Percentiles rank a stretch among this genome's conserved stretches.
Conservation (phyloP, 2,329 filamentous ascomycete genomes). For the Erysiphe neolycopersici region DNA sequence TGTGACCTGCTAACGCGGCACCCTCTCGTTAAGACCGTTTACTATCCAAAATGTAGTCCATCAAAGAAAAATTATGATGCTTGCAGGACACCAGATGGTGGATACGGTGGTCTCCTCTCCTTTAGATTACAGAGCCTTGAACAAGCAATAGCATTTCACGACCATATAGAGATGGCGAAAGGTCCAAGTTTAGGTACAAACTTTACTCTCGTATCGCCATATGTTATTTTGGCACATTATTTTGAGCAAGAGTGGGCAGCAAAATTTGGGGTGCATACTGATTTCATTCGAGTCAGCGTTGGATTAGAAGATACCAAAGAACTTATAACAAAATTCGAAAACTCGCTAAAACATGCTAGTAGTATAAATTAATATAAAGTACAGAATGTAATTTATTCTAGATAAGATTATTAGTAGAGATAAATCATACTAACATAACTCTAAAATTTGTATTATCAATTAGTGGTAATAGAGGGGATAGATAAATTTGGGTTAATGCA, state of each 20-base stretch:
- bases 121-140: slow-evolving; percentile 46
- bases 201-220: slow-evolving; percentile 79
- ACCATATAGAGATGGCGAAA: slow-evolving; percentile 66
- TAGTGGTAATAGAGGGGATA: no score
- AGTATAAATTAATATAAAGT: slow-evolving; percentile 1
- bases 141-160: slow-evolving; percentile 60
- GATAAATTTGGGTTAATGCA: no score
- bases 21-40: slow-evolving; percentile 43
- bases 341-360: slow-evolving; percentile 36
- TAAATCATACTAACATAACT: no score
- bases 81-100: slow-evolving; percentile 44
- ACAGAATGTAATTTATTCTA: background rate
- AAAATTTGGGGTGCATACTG: slow-evolving; percentile 52
- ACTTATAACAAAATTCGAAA: slow-evolving; percentile 34
- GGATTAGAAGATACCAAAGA: slow-evolving; percentile 56
- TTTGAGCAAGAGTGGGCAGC: slow-evolving; percentile 75
- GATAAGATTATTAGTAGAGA: background rate
- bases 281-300: slow-evolving; percentile 66
- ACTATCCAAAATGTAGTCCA: slow-evolving; percentile 61
- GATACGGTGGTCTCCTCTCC: slow-evolving; percentile 75
- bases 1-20: slow-evolving; percentile 40
- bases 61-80: slow-evolving; percentile 51
- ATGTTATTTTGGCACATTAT: slow-evolving; percentile 79
- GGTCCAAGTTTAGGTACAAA: slow-evolving; percentile 90
- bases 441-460: no score